Conservation (phyloP, 83 land plant genomes). For the Larix sibirica region DNA sequence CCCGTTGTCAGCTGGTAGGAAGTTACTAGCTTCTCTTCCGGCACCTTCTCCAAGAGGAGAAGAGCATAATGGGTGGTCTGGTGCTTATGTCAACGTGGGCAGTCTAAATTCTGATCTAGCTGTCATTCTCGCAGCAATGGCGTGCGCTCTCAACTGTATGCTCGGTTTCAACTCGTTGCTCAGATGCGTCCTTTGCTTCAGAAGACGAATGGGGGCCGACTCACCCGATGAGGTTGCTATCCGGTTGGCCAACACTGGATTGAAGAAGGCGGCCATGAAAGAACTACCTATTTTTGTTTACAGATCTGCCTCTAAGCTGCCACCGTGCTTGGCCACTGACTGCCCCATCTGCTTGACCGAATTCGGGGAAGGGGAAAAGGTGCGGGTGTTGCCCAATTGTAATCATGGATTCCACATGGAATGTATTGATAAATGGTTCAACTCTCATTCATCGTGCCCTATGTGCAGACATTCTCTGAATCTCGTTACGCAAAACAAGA, state of each 20-base stretch:
- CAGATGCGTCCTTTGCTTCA: conserved; percentile 16
- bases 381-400: conserved; percentile 42
- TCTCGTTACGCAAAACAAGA: too few relatives aligned
- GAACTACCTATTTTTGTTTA: neutral
- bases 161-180: conserved; percentile 27
- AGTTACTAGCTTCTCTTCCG: too few relatives aligned
- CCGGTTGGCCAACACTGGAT: conserved; percentile 12
- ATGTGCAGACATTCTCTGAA: conserved; percentile 26
- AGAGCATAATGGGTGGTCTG: too few relatives aligned
- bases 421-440: conserved; percentile 50
- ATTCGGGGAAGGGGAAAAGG: conserved; percentile 31
- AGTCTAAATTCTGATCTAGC: conserved; percentile 10
- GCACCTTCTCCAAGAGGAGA: too few relatives aligned
- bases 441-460: conserved; percentile 42
- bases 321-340: conserved; percentile 20
- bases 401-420: conserved; percentile 41
- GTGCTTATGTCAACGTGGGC: neutral
- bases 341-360: conserved; percentile 49
- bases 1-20: too few relatives aligned
- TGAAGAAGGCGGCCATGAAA: conserved; percentile 16
- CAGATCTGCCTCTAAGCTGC: neutral
- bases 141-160: conserved; percentile 28
- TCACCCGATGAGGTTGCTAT: conserved; percentile 11
- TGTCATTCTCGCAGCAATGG: conserved; percentile 25
- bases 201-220: conserved; percentile 10